These are phyloP conservation scores for Aspergillus taichungensis DNA, from an alignment of 495 filamentous ascomycete genomes.

Conservation along the genomic window DNA sequence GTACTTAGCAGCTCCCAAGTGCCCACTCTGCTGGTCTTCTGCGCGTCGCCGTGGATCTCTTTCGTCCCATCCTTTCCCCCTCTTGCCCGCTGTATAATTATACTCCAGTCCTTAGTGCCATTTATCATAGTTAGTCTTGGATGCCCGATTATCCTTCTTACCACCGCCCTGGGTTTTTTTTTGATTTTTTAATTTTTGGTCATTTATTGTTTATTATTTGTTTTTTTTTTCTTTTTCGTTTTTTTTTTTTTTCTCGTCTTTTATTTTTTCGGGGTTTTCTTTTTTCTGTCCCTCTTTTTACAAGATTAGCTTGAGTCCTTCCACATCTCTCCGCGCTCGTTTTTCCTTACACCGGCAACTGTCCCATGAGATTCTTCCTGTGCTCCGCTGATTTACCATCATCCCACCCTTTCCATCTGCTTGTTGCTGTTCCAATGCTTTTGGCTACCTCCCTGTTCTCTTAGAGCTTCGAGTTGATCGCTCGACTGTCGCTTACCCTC, in stretches of 20 bases:
- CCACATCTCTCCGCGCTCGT: background rate
- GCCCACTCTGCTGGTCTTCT: no score
- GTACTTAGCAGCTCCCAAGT: no score
- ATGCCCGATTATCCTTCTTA: background rate
- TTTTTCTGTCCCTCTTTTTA: background rate
- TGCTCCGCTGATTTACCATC: no score
- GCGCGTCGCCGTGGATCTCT: no score
- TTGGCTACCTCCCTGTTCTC: background rate
- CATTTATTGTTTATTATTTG: background rate
- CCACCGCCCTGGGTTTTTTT: background rate
- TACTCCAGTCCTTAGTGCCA: background rate
- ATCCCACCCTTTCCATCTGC: background rate
- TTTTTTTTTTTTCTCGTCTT: background rate
- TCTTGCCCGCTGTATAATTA: no score
- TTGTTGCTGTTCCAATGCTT: background rate
- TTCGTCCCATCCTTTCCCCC: no score
- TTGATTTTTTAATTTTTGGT: background rate
- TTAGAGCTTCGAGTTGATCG: background rate
- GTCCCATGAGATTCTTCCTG: no score
- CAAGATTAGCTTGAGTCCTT: background rate
- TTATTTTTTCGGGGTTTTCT: background rate
- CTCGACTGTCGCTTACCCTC: background rate
- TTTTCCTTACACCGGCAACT: no score
- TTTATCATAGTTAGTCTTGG: background rate
- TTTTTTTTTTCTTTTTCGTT: constrained; percentile 1